Percentiles rank a stretch among this genome's conserved stretches.
Evolutionary conservation across 2,329 filamentous ascomycete genomes (phyloP).

Genomic region (Aphanoascus verrucosus): DNA sequence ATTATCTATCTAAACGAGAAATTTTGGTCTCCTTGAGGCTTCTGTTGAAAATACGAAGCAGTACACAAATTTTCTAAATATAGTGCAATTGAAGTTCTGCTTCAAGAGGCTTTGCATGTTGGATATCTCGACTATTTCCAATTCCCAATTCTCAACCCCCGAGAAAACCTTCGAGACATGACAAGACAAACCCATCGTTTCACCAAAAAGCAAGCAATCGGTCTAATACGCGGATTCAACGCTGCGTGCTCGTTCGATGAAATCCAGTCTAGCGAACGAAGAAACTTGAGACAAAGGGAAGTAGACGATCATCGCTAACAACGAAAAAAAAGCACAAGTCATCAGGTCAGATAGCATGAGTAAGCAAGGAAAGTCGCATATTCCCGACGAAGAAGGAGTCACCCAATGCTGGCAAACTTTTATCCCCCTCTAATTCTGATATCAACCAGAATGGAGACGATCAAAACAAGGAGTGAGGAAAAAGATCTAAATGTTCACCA

Average conservation of each 20-base stretch:
- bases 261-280: not conserved
- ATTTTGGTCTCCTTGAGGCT: too few species aligned
- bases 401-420: not conserved
- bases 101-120: not conserved
- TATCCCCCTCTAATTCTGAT: too few species aligned
- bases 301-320: too few species aligned
- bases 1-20: not conserved
- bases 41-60: too few species aligned
- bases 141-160: not conserved
- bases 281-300: not conserved
- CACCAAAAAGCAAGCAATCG: not conserved
- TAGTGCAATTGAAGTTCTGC: too few species aligned
- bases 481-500: not conserved
- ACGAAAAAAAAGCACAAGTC: not conserved
- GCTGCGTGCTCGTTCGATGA: not conserved
- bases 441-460: too few species aligned
- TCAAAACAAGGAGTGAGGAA: not conserved
- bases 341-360: not conserved
- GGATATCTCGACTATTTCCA: not conserved
- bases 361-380: not conserved
- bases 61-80: too few species aligned
- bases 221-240: not conserved
- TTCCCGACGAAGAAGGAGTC: slow-evolving; percentile 8
- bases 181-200: not conserved
- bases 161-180: not conserved